Percentiles rank a stretch among this genome's conserved stretches.
phyloP scores from a whole-genome alignment of 2,329 filamentous ascomycete genomes.

The Fusarium torreyae region DNA sequence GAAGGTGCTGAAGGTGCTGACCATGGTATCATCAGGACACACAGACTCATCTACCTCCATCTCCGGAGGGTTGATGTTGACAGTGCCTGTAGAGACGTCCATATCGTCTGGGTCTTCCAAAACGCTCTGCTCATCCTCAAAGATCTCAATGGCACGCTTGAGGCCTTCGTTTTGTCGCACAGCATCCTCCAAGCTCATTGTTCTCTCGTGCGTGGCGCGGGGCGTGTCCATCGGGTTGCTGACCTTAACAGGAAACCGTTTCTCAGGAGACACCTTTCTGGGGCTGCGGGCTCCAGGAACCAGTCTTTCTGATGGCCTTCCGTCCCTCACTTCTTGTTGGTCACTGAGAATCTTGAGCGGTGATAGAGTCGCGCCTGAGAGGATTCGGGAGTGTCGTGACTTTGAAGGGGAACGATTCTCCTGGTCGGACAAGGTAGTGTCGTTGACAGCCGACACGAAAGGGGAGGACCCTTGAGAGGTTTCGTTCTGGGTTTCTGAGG shows the following conservation, averaged over 20 bases:
- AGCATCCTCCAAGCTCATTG: slow-evolving; percentile 67
- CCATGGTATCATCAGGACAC: slow-evolving; percentile 78
- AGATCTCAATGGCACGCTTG: slow-evolving; percentile 72
- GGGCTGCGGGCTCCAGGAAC: slow-evolving; percentile 60
- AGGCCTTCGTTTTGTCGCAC: slow-evolving; percentile 70
- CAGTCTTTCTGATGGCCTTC: slow-evolving; percentile 44
- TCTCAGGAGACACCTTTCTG: slow-evolving; percentile 66
- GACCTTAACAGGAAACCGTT: slow-evolving; percentile 74
- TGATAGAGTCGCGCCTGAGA: slow-evolving; percentile 71
- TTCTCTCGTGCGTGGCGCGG: slow-evolving; percentile 53
- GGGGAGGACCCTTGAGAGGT: slow-evolving; percentile 46
- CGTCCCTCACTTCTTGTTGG: slow-evolving; percentile 48
- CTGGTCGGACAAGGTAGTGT: slow-evolving; percentile 55
- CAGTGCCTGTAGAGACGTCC: slow-evolving; percentile 44
- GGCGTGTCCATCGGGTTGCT: slow-evolving; percentile 53
- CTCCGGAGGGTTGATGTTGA: slow-evolving; percentile 49
- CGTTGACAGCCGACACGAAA: slow-evolving; percentile 52
- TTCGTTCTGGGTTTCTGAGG: slow-evolving; percentile 34
- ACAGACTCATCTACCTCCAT: slow-evolving; percentile 56
- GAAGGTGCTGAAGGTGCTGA: slow-evolving; percentile 90
- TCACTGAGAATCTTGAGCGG: slow-evolving; percentile 69
- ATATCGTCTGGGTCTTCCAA: slow-evolving; percentile 52
- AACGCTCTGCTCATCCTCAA: slow-evolving; percentile 67
- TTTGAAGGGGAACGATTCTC: slow-evolving; percentile 66
- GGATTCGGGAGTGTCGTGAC: slow-evolving; percentile 67